phyloP scores from a whole-genome alignment of 116 monocot species.

The Papilionanthe hybrid region DNA sequence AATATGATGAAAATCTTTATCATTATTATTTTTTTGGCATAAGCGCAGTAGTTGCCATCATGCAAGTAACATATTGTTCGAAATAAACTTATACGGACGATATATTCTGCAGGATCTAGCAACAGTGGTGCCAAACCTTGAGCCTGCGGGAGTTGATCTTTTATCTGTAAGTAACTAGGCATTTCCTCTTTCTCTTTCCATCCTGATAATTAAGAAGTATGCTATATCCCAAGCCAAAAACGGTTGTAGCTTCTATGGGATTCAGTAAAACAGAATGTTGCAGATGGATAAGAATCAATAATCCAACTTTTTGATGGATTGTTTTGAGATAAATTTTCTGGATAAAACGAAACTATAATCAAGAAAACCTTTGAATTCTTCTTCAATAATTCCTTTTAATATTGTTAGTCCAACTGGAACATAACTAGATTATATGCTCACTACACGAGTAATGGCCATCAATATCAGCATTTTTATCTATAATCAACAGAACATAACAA shows the following conservation, averaged over 20 bases:
- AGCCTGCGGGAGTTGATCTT: slow-evolving; percentile 79
- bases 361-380: too few species aligned
- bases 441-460: too few species aligned
- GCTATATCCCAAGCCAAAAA: not conserved
- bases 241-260: too few species aligned
- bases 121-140: slow-evolving; percentile 63
- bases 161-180: slow-evolving; percentile 55
- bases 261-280: too few species aligned
- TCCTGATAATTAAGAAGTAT: not conserved
- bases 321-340: too few species aligned
- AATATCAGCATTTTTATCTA: not conserved
- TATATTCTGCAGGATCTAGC: slow-evolving; percentile 53
- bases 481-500: not conserved
- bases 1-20: not conserved
- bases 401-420: too few species aligned
- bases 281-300: too few species aligned
- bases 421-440: too few species aligned
- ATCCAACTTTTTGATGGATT: too few species aligned
- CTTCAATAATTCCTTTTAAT: too few species aligned
- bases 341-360: too few species aligned
- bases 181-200: not conserved
- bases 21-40: not conserved
- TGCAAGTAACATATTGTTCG: not conserved
- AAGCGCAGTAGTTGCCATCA: not conserved
- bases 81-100: not conserved